A percentile compares a stretch with the other conserved stretches of the same genome.
Conservation (phyloP, 768 basidiomycete genomes). For the Leucosporidium yakuticum region DNA sequence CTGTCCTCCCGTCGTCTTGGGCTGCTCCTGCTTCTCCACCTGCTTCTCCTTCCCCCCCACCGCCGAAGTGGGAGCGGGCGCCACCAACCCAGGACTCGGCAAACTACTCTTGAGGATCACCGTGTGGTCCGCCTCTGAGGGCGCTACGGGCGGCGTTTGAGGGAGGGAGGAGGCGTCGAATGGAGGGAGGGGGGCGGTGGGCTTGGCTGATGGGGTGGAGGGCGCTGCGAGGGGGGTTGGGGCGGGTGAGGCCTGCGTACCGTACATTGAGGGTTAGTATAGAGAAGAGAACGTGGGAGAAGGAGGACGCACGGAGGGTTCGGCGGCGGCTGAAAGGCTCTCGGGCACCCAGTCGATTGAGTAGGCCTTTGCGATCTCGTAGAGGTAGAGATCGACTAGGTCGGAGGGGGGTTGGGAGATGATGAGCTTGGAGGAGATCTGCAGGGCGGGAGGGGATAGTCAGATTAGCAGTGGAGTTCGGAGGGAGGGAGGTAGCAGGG, state of each 20-base stretch:
- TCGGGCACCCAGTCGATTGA: conserved; percentile 27
- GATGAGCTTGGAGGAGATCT: conserved; percentile 71
- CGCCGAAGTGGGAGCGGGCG: background rate
- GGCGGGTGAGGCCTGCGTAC: background rate
- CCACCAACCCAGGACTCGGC: conserved; percentile 7
- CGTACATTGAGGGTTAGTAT: background rate
- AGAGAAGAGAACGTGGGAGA: background rate
- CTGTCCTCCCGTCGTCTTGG: background rate
- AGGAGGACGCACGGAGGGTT: background rate
- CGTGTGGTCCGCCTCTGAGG: background rate
- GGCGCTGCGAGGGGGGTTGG: background rate
- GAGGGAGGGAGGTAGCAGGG: background rate
- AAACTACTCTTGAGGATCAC: conserved; percentile 20
- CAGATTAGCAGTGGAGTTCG: no score
- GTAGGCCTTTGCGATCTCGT: conserved; percentile 73
- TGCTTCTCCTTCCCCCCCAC: background rate
- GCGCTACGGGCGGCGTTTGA: conserved; percentile 20
- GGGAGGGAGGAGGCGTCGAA: conserved; percentile 23
- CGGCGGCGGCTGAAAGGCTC: conserved; percentile 10
- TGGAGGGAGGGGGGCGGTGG: conserved; percentile 13
- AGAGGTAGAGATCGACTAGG: conserved; percentile 79
- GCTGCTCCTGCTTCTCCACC: background rate
- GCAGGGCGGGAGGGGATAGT: conserved; percentile 20
- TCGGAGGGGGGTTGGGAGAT: conserved; percentile 63
- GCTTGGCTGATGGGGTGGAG: conserved; percentile 5